These are phyloP conservation scores for Cotoneaster glaucophyllus DNA, from an alignment of 306 rosid species.

Conservation along the genomic window DNA sequence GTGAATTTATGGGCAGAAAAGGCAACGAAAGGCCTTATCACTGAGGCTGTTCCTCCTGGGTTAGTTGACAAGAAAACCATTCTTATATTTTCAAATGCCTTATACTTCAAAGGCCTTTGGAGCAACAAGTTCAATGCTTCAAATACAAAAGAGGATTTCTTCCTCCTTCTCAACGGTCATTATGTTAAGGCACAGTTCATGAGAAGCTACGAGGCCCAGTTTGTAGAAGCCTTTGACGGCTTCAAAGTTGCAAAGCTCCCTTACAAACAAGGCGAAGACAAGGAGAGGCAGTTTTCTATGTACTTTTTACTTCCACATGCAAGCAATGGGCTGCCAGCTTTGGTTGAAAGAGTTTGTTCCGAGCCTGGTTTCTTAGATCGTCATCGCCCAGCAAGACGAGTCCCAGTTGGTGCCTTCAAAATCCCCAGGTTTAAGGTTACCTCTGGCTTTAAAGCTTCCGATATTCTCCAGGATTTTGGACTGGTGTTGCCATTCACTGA, in stretches of 20 bases:
- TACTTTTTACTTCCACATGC: conserved; percentile 68
- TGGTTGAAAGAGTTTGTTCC: conserved; percentile 52
- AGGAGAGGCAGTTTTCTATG: conserved; percentile 49
- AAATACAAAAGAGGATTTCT: conserved; percentile 51
- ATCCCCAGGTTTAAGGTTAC: conserved; percentile 72
- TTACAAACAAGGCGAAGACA: conserved; percentile 56
- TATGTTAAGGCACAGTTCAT: conserved; percentile 64
- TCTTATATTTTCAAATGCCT: conserved; percentile 66
- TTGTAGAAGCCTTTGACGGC: conserved; percentile 36
- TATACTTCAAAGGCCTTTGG: conserved; percentile 87
- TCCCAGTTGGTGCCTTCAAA: conserved; percentile 54
- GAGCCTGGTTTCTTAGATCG: conserved; percentile 43
- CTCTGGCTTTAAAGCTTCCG: conserved; percentile 49
- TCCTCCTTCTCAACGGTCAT: conserved; percentile 45
- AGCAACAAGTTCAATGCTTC: conserved; percentile 51
- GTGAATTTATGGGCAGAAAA: conserved; percentile 74
- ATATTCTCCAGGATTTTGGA: conserved; percentile 48
- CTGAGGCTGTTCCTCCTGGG: conserved; percentile 49
- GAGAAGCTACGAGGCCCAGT: conserved; percentile 51
- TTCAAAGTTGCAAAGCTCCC: conserved; percentile 69
- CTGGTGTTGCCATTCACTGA: conserved; percentile 20
- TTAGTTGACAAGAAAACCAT: conserved; percentile 38
- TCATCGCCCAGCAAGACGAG: conserved; percentile 36
- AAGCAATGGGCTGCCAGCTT: conserved; percentile 53
- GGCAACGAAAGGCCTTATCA: conserved; percentile 61